Base-by-base conservation (phyloP, 108 stramenopile species). In the Cyclotella kingstonii region DNA sequence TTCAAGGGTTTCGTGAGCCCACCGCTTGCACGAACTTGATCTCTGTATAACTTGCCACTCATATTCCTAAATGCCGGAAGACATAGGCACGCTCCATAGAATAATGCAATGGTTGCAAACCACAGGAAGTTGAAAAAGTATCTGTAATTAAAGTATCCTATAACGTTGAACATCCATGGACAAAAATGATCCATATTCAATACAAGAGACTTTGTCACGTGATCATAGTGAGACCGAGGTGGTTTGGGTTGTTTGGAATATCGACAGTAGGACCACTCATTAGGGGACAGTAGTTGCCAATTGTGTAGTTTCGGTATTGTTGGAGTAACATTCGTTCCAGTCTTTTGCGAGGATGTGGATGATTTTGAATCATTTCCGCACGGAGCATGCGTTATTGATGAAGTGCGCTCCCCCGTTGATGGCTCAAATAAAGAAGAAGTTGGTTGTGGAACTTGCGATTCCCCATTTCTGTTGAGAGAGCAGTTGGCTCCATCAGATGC, bases 161-260 rank as follows among this genome's bases (percentile, higher is more conserved):
- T 83, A 39, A 59, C 60, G 59, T 92, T 93, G 76, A 93, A 93
- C 91, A 90, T 93, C 98, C 97, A 97, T 9, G 91, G 91, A 66
- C 98, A 98, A 56, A 93, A 97, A 66, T 99, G 98, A 68, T 97
- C 98, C 91, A 99, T 89, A 78, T 91, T 90, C 31, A 95, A 76
- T 4, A 98, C 93, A 22, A 94, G 76, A 17, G 69, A 54, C 75
- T 85, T 82, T 26, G 88, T 82, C 2, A 94, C 91, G 61, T 92
- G 86, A 70, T 91, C 89, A 54, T 83, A 95, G 66, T 95, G 94
- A 18, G 84, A 76, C 41, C 94, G 61, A 2, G 94, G 94, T 27
- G 94, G 89, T 72, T 96, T 96, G 33, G 88, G 91, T 67, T 84
- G 88, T n/a, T 83, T 70, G 25, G 85, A 71, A 25, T 72, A 59